These are phyloP conservation scores for Capsella rubella DNA, from an alignment of 441 rosid species.

Conservation along the genomic window DNA sequence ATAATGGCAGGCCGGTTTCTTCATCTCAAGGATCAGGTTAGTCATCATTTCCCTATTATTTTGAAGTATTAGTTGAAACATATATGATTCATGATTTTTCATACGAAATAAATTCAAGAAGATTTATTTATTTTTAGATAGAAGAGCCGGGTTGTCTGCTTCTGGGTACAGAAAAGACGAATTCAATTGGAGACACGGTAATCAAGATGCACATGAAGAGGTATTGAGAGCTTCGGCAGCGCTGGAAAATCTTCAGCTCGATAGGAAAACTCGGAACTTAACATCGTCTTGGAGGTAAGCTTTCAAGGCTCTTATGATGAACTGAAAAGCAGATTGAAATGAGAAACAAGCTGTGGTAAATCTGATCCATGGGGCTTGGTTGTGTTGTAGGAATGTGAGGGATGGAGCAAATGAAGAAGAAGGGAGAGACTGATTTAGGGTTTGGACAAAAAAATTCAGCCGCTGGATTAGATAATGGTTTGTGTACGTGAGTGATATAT, in stretches of 20 bases:
- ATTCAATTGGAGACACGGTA: conserved; percentile 79
- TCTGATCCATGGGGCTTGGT: conserved; percentile 8
- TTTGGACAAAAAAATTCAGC: conserved; percentile 6
- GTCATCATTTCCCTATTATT: conserved; percentile 37
- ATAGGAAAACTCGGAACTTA: conserved; percentile 89
- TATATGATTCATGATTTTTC: conserved; percentile 30
- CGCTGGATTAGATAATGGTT: conserved; percentile 12
- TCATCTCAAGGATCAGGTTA: conserved; percentile 77
- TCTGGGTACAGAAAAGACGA: conserved; percentile 86
- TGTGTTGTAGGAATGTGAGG: conserved; percentile 42
- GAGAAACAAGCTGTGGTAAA: conserved; percentile 5
- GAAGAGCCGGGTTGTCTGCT: conserved; percentile 83
- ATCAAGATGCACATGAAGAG: conserved; percentile 74
- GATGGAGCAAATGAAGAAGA: conserved; percentile 44
- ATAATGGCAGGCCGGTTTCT: conserved; percentile 59
- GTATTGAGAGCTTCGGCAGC: conserved; percentile 84
- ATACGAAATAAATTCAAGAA: conserved; percentile 15
- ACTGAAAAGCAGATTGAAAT: neutral
- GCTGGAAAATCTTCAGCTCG: conserved; percentile 93
- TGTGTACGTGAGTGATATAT: conserved; percentile 27
- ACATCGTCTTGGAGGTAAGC: conserved; percentile 92
- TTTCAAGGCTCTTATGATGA: neutral
- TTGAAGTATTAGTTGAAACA: neutral
- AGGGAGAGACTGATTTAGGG: conserved; percentile 31
- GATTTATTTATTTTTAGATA: conserved; percentile 48